Conservation (phyloP, 306 rosid genomes). For the Boehmeria nivea region DNA sequence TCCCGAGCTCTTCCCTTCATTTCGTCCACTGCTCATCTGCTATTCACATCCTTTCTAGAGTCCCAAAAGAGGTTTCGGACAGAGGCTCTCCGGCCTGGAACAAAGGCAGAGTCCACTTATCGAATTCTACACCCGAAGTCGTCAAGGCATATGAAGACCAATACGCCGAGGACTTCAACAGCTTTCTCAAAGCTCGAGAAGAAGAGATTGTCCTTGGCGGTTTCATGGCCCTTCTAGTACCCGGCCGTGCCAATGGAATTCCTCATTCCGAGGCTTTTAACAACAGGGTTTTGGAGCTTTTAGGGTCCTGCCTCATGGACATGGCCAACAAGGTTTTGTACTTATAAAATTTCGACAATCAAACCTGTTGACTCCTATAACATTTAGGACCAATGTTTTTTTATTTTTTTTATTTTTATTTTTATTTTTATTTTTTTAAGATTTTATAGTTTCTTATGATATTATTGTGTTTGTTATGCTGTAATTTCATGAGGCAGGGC, state of each 20-base stretch:
- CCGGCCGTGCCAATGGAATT: not conserved
- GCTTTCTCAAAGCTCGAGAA: conserved; percentile 22
- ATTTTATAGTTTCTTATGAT: no score
- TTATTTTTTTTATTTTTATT: no score
- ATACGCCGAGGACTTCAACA: conserved; percentile 24
- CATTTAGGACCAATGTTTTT: not conserved
- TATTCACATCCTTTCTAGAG: conserved; percentile 10
- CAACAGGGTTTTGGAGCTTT: not conserved
- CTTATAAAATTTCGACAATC: not conserved
- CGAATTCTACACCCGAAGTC: conserved; percentile 6
- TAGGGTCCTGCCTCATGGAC: not conserved
- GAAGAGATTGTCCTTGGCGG: conserved; percentile 34
- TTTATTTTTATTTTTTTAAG: no score
- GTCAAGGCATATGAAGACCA: conserved; percentile 20
- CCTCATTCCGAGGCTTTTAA: not conserved
- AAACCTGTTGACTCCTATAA: no score
- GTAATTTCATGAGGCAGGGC: not conserved
- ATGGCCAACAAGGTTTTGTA: not conserved
- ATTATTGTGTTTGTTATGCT: not conserved
- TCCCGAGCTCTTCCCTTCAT: conserved; percentile 29
- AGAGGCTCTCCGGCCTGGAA: conserved; percentile 4
- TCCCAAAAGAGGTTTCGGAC: conserved; percentile 4
- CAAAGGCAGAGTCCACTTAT: not conserved
- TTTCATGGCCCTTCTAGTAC: not conserved
- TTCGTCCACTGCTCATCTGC: conserved; percentile 18